Percentiles rank a stretch among this genome's conserved stretches.
phyloP scores from a whole-genome alignment of 306 rosid species.

The Cyamopsis tetragonoloba region DNA sequence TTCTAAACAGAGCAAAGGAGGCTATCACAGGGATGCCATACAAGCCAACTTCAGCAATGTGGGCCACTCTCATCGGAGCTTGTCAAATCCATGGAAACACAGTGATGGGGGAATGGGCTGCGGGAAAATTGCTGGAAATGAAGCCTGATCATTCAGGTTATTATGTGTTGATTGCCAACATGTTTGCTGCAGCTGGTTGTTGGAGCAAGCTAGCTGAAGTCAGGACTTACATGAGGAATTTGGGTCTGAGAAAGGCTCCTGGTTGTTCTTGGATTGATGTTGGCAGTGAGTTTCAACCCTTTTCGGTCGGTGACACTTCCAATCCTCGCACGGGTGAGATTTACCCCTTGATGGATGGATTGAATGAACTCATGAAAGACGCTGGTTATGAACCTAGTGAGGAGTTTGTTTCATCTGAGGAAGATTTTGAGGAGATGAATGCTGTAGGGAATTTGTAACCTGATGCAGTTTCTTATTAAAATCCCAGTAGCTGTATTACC shows the following conservation, averaged over 20 bases:
- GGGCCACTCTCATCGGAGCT: constrained; percentile 87
- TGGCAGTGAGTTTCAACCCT: constrained; percentile 58
- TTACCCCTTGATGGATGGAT: constrained; percentile 57
- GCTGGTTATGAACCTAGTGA: constrained; percentile 34
- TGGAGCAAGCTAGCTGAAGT: constrained; percentile 65
- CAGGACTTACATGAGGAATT: constrained; percentile 78
- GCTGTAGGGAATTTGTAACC: constrained; percentile 23
- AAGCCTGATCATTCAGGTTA: constrained; percentile 71
- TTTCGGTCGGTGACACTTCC: constrained; percentile 63
- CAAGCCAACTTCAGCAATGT: constrained; percentile 84
- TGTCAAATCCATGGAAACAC: constrained; percentile 66
- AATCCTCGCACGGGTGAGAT: constrained; percentile 45
- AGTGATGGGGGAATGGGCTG: constrained; percentile 83
- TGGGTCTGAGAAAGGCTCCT: constrained; percentile 72
- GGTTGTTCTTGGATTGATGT: constrained; percentile 73
- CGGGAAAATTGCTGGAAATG: constrained; percentile 73
- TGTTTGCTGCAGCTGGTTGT: constrained; percentile 84
- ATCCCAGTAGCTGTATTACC: too few relatives aligned
- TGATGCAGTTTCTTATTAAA: too few relatives aligned
- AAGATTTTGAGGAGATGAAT: constrained; percentile 40
- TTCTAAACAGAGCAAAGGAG: constrained; percentile 57
- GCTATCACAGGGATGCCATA: constrained; percentile 67
- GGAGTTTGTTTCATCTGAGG: constrained; percentile 41
- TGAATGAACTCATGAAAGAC: constrained; percentile 60
- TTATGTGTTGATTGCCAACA: constrained; percentile 81